Evolutionary conservation across 345 rosid genomes (phyloP), one percentile per base, ranked within the genome.

Genomic region (Trapa incisa): DNA sequence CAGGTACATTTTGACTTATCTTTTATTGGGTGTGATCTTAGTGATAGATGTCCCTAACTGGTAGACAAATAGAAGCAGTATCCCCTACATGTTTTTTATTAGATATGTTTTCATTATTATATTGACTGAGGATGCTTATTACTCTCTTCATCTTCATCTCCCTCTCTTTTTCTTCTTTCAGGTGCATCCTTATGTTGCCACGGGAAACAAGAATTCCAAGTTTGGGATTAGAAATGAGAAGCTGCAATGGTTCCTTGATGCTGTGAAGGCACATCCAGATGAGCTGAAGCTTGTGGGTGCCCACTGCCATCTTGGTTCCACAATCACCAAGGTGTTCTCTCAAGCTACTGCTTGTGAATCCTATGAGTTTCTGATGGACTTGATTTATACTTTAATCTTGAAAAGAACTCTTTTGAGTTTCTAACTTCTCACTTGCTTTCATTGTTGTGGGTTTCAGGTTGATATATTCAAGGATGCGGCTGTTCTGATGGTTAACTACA

Each of bases 141-240:
- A n/a, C 60, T 32, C 11, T 62, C 73, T 22, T 68, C 69, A 12
- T 77, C 65, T 35, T 17, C 29, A 22, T 22, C 29, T 22, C 22
- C 1, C 37, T 37, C 17, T 53, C 15, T 43, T 35, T 65, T 32
- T 56, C 6, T 29, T 48, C 37, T 63, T 14, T 63, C 56, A 91
- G 99, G 97, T 94, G 54, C 99, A 94, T 85, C 91, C 99, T 70
- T 94, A 91, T 80, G 97, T 94, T 63, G 96, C 96, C 42, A 94
- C 97, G 1, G 99, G 96, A 70, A 94, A 94, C 80, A 91, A 95
- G 80, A 95, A 86, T 82, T 91, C 99, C 39, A 95, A 95, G 81
- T 91, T 95, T 72, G 99, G 99, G 47, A 95, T 95, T 60, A 85
- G 99, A 84, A 95, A 95, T 68, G 96, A 95, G 86, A 95, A 91